Conservation (phyloP, 768 basidiomycete species). For the Lentinus tigrinus region DNA sequence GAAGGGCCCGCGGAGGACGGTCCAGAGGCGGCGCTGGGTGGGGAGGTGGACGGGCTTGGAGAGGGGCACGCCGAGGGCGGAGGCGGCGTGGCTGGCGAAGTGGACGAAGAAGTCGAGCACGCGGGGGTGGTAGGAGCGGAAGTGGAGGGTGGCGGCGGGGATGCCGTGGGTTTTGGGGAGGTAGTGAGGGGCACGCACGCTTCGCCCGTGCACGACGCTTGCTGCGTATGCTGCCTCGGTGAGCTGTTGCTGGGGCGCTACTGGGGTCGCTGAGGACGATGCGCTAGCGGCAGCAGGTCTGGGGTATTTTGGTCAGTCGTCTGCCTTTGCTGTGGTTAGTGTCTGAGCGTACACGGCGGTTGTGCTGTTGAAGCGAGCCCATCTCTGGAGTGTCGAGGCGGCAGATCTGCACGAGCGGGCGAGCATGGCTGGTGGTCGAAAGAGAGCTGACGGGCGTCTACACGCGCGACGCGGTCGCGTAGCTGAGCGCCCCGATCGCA, state of each 20-base stretch:
- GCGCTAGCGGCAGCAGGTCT: not conserved
- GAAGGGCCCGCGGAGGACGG: constrained; percentile 84
- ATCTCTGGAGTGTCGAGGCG: not conserved
- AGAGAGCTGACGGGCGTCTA: too few species aligned
- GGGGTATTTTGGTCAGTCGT: not conserved
- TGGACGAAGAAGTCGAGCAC: constrained; percentile 79
- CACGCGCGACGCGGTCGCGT: not conserved
- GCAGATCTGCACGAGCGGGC: not conserved
- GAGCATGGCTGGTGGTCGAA: too few species aligned
- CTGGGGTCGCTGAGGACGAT: not conserved
- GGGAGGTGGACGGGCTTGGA: constrained; percentile 67
- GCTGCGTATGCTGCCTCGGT: constrained; percentile 45
- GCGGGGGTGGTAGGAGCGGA: constrained; percentile 70
- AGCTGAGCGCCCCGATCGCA: not conserved
- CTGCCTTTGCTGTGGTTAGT: not conserved
- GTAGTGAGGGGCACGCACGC: constrained; percentile 49
- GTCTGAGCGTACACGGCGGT: not conserved
- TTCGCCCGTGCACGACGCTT: constrained; percentile 61
- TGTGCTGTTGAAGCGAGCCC: not conserved
- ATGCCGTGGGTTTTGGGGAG: constrained; percentile 65
- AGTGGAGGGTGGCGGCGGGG: constrained; percentile 80
- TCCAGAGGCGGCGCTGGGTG: constrained; percentile 77
- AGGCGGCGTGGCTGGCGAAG: constrained; percentile 81
- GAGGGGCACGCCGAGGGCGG: constrained; percentile 77
- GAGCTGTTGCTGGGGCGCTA: not conserved